Evolutionary conservation across 108 stramenopile genomes (phyloP).

Genomic region (Fistulifera pelliculosa): DNA sequence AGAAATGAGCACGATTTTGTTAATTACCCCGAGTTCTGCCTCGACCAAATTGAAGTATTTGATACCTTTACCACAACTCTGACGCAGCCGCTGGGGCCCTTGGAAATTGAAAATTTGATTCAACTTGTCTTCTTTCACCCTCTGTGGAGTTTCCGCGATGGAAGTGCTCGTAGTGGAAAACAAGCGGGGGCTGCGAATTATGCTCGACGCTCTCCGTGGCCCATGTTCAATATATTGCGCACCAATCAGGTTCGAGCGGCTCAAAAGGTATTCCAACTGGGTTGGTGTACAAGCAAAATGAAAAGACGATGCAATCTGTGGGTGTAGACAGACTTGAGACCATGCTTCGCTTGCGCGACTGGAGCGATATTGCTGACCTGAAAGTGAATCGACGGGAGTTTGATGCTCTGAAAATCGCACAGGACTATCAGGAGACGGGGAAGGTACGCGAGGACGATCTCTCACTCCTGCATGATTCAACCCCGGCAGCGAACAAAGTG

Average conservation of each 20-base stretch:
- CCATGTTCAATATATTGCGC: constrained; percentile 96
- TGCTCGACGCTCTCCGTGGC: constrained; percentile 89
- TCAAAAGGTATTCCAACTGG: constrained; percentile 94
- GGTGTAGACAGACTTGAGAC: constrained; percentile 73
- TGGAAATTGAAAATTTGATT: constrained; percentile 68
- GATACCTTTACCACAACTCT: constrained; percentile 83
- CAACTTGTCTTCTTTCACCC: constrained; percentile 98
- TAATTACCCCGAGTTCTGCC: constrained; percentile 84
- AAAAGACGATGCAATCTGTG: constrained; percentile 74
- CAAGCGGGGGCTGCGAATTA: constrained; percentile 84
- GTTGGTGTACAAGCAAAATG: constrained; percentile 93
- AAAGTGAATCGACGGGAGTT: constrained; percentile 79
- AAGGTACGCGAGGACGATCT: constrained; percentile 51
- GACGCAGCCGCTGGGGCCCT: constrained; percentile 77
- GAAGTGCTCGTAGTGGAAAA: constrained; percentile 59
- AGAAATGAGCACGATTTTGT: constrained; percentile 76
- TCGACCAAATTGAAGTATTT: constrained; percentile 84
- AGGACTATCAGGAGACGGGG: constrained; percentile 67
- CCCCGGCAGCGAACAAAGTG: constrained; percentile 73
- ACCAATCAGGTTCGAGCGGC: constrained; percentile 89
- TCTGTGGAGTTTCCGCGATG: constrained; percentile 90
- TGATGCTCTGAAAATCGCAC: constrained; percentile 76
- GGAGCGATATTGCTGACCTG: constrained; percentile 65
- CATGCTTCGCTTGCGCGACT: constrained; percentile 86
- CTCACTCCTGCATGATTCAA: constrained; percentile 44